Percentiles rank a stretch among this genome's conserved stretches.
phyloP scores from a whole-genome alignment of 1,284 basidiomycete species.

The Calocybe gambosa region DNA sequence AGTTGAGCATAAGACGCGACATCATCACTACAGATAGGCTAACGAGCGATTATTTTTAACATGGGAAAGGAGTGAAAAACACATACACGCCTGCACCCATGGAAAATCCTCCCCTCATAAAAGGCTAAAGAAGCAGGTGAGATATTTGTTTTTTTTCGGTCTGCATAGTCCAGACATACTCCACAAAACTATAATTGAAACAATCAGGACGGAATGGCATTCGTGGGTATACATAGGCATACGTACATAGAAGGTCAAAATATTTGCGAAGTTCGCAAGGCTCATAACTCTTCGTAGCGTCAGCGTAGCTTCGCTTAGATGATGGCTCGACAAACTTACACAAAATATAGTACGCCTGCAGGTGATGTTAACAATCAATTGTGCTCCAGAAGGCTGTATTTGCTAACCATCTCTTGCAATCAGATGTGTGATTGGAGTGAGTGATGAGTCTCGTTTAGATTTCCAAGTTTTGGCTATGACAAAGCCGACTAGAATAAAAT shows the following conservation, averaged over 20 bases:
- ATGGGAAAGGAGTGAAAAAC: not conserved
- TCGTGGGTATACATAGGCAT: not conserved
- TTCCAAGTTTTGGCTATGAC: not conserved
- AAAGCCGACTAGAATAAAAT: not conserved
- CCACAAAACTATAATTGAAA: not conserved
- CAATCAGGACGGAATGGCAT: not conserved
- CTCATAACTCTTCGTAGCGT: not conserved
- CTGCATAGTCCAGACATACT: not conserved
- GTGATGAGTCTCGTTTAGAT: not conserved
- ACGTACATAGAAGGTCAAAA: not conserved
- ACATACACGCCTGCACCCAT: not conserved
- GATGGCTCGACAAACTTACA: not conserved
- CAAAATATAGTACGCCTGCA: not conserved
- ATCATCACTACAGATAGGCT: not conserved
- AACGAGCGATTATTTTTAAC: not conserved
- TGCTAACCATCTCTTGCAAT: not conserved
- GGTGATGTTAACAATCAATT: not conserved
- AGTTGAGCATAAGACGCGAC: not conserved
- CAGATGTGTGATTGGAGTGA: not conserved
- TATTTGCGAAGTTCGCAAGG: not conserved
- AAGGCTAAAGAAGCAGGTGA: not conserved
- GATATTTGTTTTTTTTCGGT: not conserved
- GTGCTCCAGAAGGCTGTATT: not conserved
- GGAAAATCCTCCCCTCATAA: not conserved
- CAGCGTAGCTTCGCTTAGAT: not conserved